phyloP scores from a whole-genome alignment of 176 grass and related monocot genomes.

The Oryza coarctata region DNA sequence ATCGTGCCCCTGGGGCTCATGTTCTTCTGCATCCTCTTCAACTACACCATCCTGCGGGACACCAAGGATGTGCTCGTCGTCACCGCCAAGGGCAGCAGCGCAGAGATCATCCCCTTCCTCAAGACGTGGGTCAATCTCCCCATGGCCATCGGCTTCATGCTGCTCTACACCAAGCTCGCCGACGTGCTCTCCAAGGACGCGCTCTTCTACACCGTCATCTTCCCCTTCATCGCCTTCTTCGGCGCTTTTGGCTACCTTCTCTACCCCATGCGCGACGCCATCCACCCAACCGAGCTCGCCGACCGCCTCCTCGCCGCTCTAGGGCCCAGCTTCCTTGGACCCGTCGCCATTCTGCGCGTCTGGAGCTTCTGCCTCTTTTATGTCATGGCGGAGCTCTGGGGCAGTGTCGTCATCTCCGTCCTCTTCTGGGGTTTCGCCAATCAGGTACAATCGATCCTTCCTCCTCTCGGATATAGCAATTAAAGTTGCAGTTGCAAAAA shows the following conservation, averaged over 20 bases:
- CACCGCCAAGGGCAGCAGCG: slow-evolving; percentile 96
- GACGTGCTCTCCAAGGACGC: slow-evolving; percentile 81
- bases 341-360: slow-evolving; percentile 81
- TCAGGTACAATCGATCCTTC: slow-evolving; percentile 53
- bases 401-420: slow-evolving; percentile 92
- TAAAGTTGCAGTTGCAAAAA: neutral
- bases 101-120: slow-evolving; percentile 98
- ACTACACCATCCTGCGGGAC: slow-evolving; percentile 97
- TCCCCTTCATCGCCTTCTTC: slow-evolving; percentile 96
- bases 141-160: slow-evolving; percentile 97
- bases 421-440: slow-evolving; percentile 97
- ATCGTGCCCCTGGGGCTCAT: slow-evolving; percentile 87
- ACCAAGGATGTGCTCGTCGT: slow-evolving; percentile 97
- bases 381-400: slow-evolving; percentile 98
- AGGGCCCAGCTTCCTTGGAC: slow-evolving; percentile 78
- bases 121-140: slow-evolving; percentile 99
- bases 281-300: slow-evolving; percentile 80
- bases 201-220: slow-evolving; percentile 96
- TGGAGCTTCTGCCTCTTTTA: slow-evolving; percentile 99
- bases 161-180: slow-evolving; percentile 94
- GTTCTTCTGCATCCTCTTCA: slow-evolving; percentile 99
- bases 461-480: neutral
- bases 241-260: slow-evolving; percentile 70
- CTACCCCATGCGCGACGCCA: slow-evolving; percentile 80
- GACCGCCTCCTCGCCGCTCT: slow-evolving; percentile 65